Evolutionary conservation across 179 eudicot species (phyloP).

Genomic region (Actinidia polygama): DNA sequence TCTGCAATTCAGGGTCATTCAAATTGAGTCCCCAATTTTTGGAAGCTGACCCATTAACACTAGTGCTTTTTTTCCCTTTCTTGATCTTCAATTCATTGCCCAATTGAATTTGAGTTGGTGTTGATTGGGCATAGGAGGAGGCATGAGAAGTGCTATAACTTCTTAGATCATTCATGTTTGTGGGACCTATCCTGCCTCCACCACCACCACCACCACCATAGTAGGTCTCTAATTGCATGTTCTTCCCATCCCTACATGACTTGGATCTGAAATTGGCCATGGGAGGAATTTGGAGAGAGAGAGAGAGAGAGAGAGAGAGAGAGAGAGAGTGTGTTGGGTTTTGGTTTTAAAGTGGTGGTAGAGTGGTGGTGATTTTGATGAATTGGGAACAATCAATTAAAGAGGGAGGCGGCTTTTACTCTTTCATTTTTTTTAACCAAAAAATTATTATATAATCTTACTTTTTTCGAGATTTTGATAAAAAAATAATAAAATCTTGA

Average conservation of each 20-base stretch:
- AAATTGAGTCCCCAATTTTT: constrained; percentile 48
- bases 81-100: constrained; percentile 22
- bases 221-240: constrained; percentile 28
- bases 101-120: constrained; percentile 20
- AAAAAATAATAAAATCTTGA: too few relatives aligned
- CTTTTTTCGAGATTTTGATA: too few relatives aligned
- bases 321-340: neutral
- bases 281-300: neutral
- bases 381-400: constrained; percentile 17
- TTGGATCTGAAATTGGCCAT: constrained; percentile 63
- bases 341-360: neutral
- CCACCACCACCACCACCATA: neutral
- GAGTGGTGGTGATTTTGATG: neutral
- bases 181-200: constrained; percentile 14
- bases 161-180: constrained; percentile 77
- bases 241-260: constrained; percentile 60
- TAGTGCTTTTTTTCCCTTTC: constrained; percentile 30
- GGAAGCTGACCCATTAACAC: constrained; percentile 23
- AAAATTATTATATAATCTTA: too few relatives aligned
- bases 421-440: neutral
- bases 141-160: constrained; percentile 54
- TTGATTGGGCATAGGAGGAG: constrained; percentile 35
- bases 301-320: constrained; percentile 15
- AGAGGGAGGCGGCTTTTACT: neutral
- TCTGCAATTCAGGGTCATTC: constrained; percentile 62